Conservation (phyloP, 148 eudicot species). For the Amaranthus cruentus region DNA sequence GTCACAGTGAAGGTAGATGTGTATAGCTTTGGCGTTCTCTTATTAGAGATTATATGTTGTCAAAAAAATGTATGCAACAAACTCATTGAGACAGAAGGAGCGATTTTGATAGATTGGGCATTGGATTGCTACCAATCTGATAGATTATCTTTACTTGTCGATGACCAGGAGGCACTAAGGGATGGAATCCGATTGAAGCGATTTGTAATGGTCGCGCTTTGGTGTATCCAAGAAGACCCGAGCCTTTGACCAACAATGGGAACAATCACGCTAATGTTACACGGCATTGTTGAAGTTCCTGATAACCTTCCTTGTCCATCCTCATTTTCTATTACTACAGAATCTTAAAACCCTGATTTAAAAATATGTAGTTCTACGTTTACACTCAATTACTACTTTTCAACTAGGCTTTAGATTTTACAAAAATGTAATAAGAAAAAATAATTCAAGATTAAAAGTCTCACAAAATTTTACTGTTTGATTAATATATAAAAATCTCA, state of each 20-base stretch:
- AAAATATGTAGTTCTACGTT: too few species aligned
- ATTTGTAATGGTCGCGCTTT: constrained; percentile 4
- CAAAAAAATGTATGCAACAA: constrained; percentile 16
- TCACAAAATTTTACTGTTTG: too few species aligned
- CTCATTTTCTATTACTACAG: background rate
- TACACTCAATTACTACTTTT: too few species aligned
- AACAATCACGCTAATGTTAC: constrained; percentile 29
- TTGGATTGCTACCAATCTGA: constrained; percentile 32
- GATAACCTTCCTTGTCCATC: constrained; percentile 26
- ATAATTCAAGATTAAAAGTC: too few species aligned
- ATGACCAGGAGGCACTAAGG: constrained; percentile 12
- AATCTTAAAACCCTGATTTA: too few species aligned
- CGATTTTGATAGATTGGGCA: constrained; percentile 38
- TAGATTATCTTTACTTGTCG: background rate
- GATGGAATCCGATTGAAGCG: constrained; percentile 11
- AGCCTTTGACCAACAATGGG: constrained; percentile 34
- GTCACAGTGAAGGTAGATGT: constrained; percentile 50
- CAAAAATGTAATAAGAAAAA: too few species aligned
- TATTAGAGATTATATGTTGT: constrained; percentile 43
- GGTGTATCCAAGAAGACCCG: too few species aligned
- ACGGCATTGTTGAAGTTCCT: constrained; percentile 25
- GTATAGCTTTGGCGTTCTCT: constrained; percentile 45
- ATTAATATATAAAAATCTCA: too few species aligned
- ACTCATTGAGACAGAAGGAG: constrained; percentile 7
- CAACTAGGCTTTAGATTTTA: too few species aligned